phyloP scores from a whole-genome alignment of 306 rosid species.

The Fragaria ananassa region DNA sequence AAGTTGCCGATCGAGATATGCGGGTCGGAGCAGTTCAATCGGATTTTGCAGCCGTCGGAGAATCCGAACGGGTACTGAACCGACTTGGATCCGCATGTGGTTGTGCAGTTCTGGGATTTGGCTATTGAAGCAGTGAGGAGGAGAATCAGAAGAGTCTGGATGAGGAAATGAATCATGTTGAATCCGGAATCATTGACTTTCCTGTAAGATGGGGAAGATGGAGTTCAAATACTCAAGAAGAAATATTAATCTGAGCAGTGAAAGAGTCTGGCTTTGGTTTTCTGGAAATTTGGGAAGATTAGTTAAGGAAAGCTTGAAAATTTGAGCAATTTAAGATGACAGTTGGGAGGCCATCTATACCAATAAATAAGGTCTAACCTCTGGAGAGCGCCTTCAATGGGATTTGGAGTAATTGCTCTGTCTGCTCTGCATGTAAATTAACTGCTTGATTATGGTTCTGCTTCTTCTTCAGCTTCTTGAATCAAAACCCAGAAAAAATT shows the following conservation, averaged over 20 bases:
- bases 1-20: conserved; percentile 31
- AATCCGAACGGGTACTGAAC: conserved; percentile 72
- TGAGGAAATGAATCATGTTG: background rate
- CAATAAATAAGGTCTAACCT: conserved; percentile 43
- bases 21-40: conserved; percentile 19
- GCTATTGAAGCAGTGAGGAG: conserved; percentile 28
- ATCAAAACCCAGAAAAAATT: background rate
- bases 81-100: conserved; percentile 24
- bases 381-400: conserved; percentile 16
- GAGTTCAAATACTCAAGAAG: background rate
- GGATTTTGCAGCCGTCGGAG: conserved; percentile 38
- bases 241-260: background rate
- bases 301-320: conserved; percentile 12
- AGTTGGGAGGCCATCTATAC: conserved; percentile 61
- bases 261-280: background rate
- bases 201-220: background rate
- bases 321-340: conserved; percentile 49
- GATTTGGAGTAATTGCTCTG: conserved; percentile 12
- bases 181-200: background rate
- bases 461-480: background rate
- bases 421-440: background rate
- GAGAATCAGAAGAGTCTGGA: conserved; percentile 12
- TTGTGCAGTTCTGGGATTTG: conserved; percentile 35
- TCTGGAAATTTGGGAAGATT: conserved; percentile 1
- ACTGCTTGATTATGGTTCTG: background rate